phyloP scores from a whole-genome alignment of 2,329 filamentous ascomycete genomes.

The Cladosporium austrohemisphaericum region DNA sequence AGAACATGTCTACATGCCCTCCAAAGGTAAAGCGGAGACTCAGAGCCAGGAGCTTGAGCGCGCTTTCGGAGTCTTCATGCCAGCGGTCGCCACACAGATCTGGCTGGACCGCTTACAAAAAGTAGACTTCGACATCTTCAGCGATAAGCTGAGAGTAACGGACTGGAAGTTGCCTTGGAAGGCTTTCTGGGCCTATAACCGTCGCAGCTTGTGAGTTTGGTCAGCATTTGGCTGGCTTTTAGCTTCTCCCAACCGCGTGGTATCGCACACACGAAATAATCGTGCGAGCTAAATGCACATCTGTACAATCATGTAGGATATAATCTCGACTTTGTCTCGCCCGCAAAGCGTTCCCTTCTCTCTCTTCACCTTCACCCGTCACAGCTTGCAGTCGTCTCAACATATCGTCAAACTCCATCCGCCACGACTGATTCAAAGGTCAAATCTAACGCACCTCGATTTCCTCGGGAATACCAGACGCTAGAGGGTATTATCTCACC shows the following conservation, averaged over 20 bases:
- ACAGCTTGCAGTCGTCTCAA: background rate
- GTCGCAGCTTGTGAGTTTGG: slow-evolving; percentile 45
- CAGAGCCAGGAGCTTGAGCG: slow-evolving; percentile 55
- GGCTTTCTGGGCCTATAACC: slow-evolving; percentile 59
- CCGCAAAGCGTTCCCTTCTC: background rate
- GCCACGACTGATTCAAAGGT: too few relatives aligned
- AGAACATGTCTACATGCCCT: slow-evolving; percentile 53
- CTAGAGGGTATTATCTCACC: too few relatives aligned
- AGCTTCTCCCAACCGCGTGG: background rate
- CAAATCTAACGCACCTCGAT: too few relatives aligned
- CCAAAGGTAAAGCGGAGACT: slow-evolving; percentile 30
- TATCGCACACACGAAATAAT: background rate
- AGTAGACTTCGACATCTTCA: slow-evolving; percentile 78
- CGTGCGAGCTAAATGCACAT: background rate
- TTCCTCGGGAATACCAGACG: too few relatives aligned
- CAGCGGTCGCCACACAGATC: slow-evolving; percentile 70
- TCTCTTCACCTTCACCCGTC: background rate
- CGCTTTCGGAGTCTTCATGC: slow-evolving; percentile 76
- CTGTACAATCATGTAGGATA: slow-evolving; percentile 9
- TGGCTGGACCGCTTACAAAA: slow-evolving; percentile 77
- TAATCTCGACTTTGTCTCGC: background rate
- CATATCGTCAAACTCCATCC: too few relatives aligned
- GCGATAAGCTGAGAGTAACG: slow-evolving; percentile 58
- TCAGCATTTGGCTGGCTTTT: background rate
- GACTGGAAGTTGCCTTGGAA: slow-evolving; percentile 88